Percentiles rank a stretch among this genome's conserved stretches.
Evolutionary conservation across 1,139 yeast genomes (phyloP).

Genomic region (Magnusiomyces fungicola): DNA sequence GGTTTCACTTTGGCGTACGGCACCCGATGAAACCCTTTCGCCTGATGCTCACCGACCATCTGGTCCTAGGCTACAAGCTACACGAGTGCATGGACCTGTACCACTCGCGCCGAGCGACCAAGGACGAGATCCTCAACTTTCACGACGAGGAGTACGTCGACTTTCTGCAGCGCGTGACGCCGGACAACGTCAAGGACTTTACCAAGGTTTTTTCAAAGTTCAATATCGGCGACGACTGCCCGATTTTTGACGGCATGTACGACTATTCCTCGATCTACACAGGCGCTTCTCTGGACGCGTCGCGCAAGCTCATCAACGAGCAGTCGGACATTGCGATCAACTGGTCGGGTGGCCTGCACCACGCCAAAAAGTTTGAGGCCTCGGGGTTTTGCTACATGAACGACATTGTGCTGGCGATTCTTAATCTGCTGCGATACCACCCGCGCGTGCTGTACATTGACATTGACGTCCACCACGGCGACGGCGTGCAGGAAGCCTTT

Average conservation of each 20-base stretch:
- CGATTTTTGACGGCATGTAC: constrained; percentile 91
- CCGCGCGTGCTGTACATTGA: constrained; percentile 94
- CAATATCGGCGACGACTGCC: constrained; percentile 96
- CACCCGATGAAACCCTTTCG: constrained; percentile 99
- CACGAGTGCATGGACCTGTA: constrained; percentile 88
- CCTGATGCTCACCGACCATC: constrained; percentile 85
- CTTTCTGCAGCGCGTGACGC: constrained; percentile 85
- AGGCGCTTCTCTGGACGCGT: constrained; percentile 97
- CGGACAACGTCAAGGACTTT: constrained; percentile 87
- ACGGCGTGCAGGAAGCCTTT: constrained; percentile 97
- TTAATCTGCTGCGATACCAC: constrained; percentile 82
- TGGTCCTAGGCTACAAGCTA: constrained; percentile 75
- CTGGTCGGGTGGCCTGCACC: constrained; percentile 96
- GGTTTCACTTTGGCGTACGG: constrained; percentile 81
- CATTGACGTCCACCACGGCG: constrained; percentile 96
- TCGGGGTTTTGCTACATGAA: constrained; percentile 92
- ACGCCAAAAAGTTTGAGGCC: constrained; percentile 93
- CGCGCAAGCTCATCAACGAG: constrained; percentile 85
- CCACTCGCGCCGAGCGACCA: constrained; percentile 80
- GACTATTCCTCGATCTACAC: constrained; percentile 93
- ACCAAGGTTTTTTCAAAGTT: constrained; percentile 90
- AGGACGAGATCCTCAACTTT: constrained; percentile 97
- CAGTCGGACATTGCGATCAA: constrained; percentile 94
- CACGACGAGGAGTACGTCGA: constrained; percentile 97
- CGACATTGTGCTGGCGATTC: constrained; percentile 84